Evolutionary conservation across 73 alveolate genomes (phyloP).

Genomic region (Symbiodinium pilosum): DNA sequence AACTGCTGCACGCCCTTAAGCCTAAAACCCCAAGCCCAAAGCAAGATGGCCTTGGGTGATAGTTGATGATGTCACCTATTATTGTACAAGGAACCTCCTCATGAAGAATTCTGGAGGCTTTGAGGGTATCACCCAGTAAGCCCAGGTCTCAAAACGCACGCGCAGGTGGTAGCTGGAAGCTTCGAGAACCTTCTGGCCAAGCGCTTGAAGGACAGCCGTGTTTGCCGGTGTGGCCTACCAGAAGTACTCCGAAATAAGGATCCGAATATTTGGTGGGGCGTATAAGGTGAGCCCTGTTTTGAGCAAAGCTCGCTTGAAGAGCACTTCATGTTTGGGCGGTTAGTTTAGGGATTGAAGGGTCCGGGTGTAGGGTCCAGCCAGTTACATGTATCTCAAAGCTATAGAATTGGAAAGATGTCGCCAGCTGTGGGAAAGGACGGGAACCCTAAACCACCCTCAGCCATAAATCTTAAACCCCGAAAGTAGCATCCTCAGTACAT

Average conservation of each 20-base stretch:
- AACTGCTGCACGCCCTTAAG: no score
- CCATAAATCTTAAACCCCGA: background rate
- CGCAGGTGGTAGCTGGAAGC: background rate
- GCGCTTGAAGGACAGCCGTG: constrained; percentile 27
- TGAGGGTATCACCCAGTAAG: background rate
- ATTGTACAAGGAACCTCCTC: background rate
- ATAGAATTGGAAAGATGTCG: background rate
- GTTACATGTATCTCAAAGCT: no score
- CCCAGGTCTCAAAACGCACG: no score
- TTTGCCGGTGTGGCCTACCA: no score
- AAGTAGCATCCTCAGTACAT: no score
- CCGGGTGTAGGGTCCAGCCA: background rate
- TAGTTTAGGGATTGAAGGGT: background rate
- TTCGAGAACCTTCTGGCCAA: constrained; percentile 8
- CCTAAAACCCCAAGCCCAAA: no score
- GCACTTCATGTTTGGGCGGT: background rate
- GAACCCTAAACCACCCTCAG: background rate
- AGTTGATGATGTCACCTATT: no score
- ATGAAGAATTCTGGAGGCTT: background rate
- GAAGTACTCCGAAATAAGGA: no score
- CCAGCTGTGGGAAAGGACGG: background rate
- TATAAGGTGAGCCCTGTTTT: no score
- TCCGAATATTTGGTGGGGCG: no score
- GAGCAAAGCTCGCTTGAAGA: no score
- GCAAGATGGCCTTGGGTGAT: background rate